Base-by-base conservation (phyloP, 495 filamentous ascomycete genomes). In the Astrothelium subdiscretum region DNA sequence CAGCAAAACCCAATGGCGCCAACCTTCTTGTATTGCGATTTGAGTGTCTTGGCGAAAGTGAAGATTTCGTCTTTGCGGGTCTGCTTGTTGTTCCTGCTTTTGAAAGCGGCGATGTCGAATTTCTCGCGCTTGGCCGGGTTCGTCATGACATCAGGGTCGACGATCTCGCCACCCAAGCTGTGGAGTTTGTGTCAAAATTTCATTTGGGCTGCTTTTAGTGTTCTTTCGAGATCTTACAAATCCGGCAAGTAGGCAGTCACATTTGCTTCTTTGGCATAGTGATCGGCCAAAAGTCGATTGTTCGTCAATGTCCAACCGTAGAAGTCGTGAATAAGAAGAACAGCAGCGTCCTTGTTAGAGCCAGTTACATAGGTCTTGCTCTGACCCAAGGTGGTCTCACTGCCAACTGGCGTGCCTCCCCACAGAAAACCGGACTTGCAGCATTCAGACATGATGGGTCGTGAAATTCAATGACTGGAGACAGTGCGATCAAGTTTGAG, bases 1-100 rank as follows among this genome's bases (percentile, higher is more conserved):
- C 74, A 86, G 72, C 84, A 87, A 68, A 78, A 85, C 5, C 83
- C 83, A 24, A 86, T 70, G 2, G 81, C 82, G 8, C 73, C 83
- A 32, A 85, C 63, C 44, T 66, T 69, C n/a, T 60, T 54, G 58
- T 70, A 68, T 61, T 69, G 12, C 8, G 63, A 35, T 43, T 76
- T 75, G 24, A 87, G 71, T 0, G 71, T 70, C 62, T 71, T 64
- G 0, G 82, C 81, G 32, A 69, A 78, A 0, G 67, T 75, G 48
- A 80, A 67, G 44, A 85, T 80, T 66, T 84, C 80, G 0, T 78
- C 77, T 57, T 78, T 76, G 44, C 82, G 81, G 15, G 71, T 64
- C 0, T 74, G 74, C 54, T 80, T 80, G 35, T 59, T 64, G 61
- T 85, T 69, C 11, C 74, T 71, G 13, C 31, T 43, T 11, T 67